A percentile compares a stretch with the other conserved stretches of the same genome.
Evolutionary conservation across 352 stramenopile genomes (phyloP).

Genomic region (Phytophthora aleatoria): DNA sequence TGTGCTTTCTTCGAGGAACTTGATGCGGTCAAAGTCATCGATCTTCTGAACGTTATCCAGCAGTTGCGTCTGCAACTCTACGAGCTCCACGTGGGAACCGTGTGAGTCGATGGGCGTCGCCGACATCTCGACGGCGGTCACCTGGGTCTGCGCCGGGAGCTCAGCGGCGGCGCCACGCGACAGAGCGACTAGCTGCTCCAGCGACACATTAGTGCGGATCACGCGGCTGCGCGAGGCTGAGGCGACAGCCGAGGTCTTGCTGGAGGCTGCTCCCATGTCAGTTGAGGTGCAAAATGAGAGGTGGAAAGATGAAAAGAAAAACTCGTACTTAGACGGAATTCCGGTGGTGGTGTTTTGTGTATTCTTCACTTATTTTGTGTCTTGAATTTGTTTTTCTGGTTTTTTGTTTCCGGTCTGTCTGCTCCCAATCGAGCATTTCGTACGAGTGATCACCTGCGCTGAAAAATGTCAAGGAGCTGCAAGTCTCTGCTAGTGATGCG

Average conservation of each 20-base stretch:
- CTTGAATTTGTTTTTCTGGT: conserved; percentile 7
- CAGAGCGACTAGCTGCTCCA: conserved; percentile 39
- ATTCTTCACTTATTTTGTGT: neutral
- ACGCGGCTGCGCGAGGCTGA: conserved; percentile 25
- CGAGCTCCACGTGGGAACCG: conserved; percentile 31
- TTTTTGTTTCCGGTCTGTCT: conserved; percentile 2
- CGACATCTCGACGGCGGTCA: conserved; percentile 30
- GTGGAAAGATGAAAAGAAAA: neutral
- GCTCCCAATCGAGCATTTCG: conserved; percentile 10
- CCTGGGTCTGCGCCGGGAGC: neutral
- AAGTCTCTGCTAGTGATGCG: conserved; percentile 19
- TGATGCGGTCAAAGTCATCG: conserved; percentile 62
- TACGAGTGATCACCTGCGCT: neutral
- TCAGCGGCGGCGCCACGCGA: conserved; percentile 13
- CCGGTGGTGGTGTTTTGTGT: conserved; percentile 11
- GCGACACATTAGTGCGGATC: conserved; percentile 49
- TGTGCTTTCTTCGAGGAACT: conserved; percentile 55
- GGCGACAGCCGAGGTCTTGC: conserved; percentile 29
- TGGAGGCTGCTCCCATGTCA: conserved; percentile 36
- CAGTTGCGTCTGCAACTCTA: conserved; percentile 66
- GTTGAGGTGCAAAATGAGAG: conserved; percentile 19
- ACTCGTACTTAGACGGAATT: conserved; percentile 31
- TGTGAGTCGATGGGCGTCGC: conserved; percentile 27
- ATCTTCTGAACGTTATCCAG: conserved; percentile 55
- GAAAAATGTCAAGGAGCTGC: neutral